Evolutionary conservation across 441 rosid species (phyloP).

Genomic region (Daphne laureola): DNA sequence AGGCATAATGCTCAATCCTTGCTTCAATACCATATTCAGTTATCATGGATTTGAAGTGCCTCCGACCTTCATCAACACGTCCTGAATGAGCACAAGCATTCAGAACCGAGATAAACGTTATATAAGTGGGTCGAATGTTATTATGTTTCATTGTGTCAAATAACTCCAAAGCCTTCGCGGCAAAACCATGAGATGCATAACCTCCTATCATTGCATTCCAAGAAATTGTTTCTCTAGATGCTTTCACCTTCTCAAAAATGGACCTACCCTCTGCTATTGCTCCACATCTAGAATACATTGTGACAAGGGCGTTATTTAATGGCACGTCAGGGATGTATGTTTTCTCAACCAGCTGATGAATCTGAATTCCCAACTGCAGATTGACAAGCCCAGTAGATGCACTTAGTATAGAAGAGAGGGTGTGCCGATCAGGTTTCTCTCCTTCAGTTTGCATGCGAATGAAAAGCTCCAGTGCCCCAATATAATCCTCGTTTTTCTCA

Average conservation of each 20-base stretch:
- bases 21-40: conserved; percentile 22
- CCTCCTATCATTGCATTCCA: conserved; percentile 36
- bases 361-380: conserved; percentile 17
- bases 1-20: conserved; percentile 27
- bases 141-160: conserved; percentile 23
- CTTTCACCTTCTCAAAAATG: conserved; percentile 20
- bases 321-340: conserved; percentile 18
- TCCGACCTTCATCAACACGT: conserved; percentile 25
- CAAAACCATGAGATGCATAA: conserved; percentile 34
- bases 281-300: conserved; percentile 29
- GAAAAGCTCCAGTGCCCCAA: conserved; percentile 14
- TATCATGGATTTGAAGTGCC: conserved; percentile 21
- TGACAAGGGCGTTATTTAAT: conserved; percentile 27
- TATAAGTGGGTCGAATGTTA: conserved; percentile 26
- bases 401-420: conserved; percentile 12
- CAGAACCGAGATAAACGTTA: conserved; percentile 32
- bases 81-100: conserved; percentile 31
- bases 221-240: conserved; percentile 24
- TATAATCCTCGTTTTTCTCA: conserved; percentile 13
- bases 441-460: conserved; percentile 14
- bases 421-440: conserved; percentile 12
- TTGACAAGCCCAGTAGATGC: conserved; percentile 17
- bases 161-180: conserved; percentile 25
- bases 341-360: conserved; percentile 20
- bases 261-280: conserved; percentile 21